Conservation (phyloP, 164 flowering plant species). For the Vitis labrusca region DNA sequence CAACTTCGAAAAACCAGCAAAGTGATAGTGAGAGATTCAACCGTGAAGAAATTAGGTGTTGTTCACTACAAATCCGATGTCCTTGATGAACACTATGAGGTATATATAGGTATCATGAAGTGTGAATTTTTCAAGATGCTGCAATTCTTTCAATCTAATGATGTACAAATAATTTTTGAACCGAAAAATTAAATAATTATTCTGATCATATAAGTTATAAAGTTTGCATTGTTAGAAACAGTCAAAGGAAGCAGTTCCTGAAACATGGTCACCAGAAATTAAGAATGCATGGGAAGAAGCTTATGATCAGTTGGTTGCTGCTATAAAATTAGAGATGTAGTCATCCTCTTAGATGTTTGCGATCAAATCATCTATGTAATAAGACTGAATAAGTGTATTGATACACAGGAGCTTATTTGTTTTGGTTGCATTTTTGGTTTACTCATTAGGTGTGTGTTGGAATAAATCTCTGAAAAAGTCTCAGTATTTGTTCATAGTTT, state of each 20-base stretch:
- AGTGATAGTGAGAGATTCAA: slow-evolving; percentile 64
- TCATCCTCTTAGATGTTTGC: slow-evolving; percentile 2
- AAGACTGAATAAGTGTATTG: too few species aligned
- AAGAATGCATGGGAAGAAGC: slow-evolving; percentile 83
- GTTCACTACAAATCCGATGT: slow-evolving; percentile 67
- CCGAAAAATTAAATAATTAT: not conserved
- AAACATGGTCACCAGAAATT: slow-evolving; percentile 85
- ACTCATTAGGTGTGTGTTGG: too few species aligned
- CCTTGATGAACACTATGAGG: slow-evolving; percentile 16
- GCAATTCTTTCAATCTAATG: not conserved
- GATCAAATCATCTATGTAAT: not conserved
- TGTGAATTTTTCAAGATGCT: too few species aligned
- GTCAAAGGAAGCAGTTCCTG: slow-evolving; percentile 78
- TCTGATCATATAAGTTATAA: slow-evolving; percentile 49
- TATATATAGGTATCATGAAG: too few species aligned
- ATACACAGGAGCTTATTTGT: too few species aligned
- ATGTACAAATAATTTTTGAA: not conserved
- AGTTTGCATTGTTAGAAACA: slow-evolving; percentile 69
- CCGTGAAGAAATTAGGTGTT: slow-evolving; percentile 60
- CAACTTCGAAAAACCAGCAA: slow-evolving; percentile 77
- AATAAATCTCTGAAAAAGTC: too few species aligned
- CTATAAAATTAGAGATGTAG: slow-evolving; percentile 36
- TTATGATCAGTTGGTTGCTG: slow-evolving; percentile 68
- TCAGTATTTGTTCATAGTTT: too few species aligned
- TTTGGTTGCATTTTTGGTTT: too few species aligned